Evolutionary conservation across 805 yeast species (phyloP).

Genomic region (Metschnikowia matae): DNA sequence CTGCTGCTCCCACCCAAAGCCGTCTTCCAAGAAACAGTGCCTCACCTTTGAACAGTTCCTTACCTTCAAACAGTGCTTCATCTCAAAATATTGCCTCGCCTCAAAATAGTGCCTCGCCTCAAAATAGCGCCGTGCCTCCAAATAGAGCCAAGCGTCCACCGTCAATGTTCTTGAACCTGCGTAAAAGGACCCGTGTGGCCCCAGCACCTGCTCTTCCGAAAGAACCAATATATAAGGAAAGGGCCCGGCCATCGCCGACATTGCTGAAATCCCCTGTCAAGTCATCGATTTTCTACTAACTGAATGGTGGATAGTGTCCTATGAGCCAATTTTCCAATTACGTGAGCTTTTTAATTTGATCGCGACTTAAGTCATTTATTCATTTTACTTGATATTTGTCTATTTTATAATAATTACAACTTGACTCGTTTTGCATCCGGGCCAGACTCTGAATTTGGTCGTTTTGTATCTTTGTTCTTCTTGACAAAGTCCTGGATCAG

Average conservation of each 20-base stretch:
- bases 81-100: neutral
- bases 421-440: neutral
- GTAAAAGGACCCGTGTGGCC: constrained; percentile 7
- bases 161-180: constrained; percentile 12
- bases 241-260: neutral
- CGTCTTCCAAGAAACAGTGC: neutral
- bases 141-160: constrained; percentile 10
- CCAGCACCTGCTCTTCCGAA: constrained; percentile 8
- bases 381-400: too few relatives aligned
- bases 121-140: neutral
- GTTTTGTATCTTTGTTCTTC: constrained; percentile 17
- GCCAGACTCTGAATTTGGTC: constrained; percentile 13
- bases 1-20: constrained; percentile 1
- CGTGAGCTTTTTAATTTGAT: too few relatives aligned
- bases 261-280: constrained; percentile 17
- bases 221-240: neutral
- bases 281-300: constrained; percentile 28
- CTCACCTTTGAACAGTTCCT: neutral
- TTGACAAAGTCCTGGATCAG: constrained; percentile 20
- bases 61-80: too few relatives aligned
- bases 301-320: neutral
- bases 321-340: too few relatives aligned
- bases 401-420: neutral
- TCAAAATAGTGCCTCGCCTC: too few relatives aligned
- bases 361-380: too few relatives aligned